Evolutionary conservation across 2,329 filamentous ascomycete species (phyloP).

Genomic region (Coniochaeta hoffmannii): DNA sequence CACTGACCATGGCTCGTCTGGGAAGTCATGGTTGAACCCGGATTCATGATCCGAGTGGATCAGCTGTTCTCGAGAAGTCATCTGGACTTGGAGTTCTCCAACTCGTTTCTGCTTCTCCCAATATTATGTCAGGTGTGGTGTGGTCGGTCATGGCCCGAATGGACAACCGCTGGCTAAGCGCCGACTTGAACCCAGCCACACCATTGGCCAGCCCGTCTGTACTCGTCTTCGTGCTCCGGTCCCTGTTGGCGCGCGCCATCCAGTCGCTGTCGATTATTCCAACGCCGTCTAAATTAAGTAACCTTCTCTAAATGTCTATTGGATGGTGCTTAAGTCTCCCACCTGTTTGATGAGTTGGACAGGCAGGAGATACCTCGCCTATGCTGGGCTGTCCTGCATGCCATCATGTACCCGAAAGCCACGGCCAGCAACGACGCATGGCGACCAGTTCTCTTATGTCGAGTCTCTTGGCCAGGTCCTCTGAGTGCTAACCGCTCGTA

Average conservation of each 20-base stretch:
- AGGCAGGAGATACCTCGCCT: constrained; percentile 1
- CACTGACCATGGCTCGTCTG: neutral
- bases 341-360: neutral
- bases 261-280: constrained; percentile 12
- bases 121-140: neutral
- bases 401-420: neutral
- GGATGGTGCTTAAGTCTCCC: constrained; percentile 5
- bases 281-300: constrained; percentile 4
- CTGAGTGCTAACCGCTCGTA: neutral
- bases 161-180: constrained; percentile 1
- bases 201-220: constrained; percentile 15
- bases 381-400: constrained; percentile 2
- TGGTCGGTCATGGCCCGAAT: no score
- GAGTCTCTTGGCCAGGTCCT: neutral
- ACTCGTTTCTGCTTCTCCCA: neutral
- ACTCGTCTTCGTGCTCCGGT: constrained; percentile 7
- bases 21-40: neutral
- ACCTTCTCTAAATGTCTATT: constrained; percentile 12
- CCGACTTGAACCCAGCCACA: neutral
- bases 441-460: neutral
- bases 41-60: neutral
- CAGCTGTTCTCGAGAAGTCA: neutral
- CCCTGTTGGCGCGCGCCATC: constrained; percentile 20
- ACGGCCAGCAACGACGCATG: neutral
- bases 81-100: neutral